phyloP scores from a whole-genome alignment of 192 early-diverging fungal genomes.

The Gryganskiella cystojenkinii region DNA sequence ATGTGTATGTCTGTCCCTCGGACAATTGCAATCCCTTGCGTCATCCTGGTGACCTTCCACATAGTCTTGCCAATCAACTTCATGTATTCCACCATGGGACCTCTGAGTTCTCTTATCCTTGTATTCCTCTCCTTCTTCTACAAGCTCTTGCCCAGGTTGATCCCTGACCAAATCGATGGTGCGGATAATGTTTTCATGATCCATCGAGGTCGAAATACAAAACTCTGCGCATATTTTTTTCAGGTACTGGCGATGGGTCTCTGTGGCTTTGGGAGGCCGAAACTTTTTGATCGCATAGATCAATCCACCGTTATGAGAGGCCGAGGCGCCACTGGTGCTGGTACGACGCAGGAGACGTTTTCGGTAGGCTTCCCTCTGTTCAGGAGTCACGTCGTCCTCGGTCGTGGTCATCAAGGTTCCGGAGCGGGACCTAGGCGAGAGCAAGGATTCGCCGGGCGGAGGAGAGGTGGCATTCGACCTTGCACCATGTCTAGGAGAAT shows the following conservation, averaged over 20 bases:
- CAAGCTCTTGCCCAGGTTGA: constrained; percentile 76
- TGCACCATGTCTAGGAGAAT: background rate
- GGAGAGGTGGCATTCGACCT: background rate
- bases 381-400: constrained; percentile 39
- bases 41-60: constrained; percentile 7
- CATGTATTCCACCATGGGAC: background rate
- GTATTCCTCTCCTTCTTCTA: constrained; percentile 77
- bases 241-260: constrained; percentile 91
- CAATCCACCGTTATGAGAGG: constrained; percentile 49
- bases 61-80: background rate
- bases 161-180: constrained; percentile 96
- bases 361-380: constrained; percentile 39
- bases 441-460: background rate
- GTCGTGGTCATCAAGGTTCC: constrained; percentile 36
- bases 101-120: too few species aligned
- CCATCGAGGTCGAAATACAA: constrained; percentile 91
- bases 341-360: constrained; percentile 25
- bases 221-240: constrained; percentile 96
- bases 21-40: constrained; percentile 22
- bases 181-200: constrained; percentile 90
- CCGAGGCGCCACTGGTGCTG: constrained; percentile 11
- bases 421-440: constrained; percentile 9
- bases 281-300: constrained; percentile 78
- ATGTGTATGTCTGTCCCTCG: background rate
- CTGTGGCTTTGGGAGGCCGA: constrained; percentile 72